Percentiles rank a stretch among this genome's conserved stretches.
Evolutionary conservation across 2,329 filamentous ascomycete species (phyloP).

Genomic region (Aspergillus glaucus): DNA sequence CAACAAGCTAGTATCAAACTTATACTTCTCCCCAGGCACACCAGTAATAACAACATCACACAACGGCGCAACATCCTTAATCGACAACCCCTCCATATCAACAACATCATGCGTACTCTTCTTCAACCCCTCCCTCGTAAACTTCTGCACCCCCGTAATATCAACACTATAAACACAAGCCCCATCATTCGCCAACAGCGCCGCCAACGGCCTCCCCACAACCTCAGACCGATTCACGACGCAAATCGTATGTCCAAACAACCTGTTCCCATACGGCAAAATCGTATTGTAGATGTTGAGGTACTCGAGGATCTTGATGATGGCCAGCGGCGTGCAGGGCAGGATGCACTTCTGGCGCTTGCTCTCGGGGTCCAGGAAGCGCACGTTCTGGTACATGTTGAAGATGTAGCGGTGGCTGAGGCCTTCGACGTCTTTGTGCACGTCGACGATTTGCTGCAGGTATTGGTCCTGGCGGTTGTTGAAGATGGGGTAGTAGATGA

Average conservation of each 20-base stretch:
- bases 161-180: constrained; percentile 94
- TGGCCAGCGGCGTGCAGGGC: constrained; percentile 89
- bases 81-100: constrained; percentile 70
- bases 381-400: constrained; percentile 99
- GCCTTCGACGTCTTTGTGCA: constrained; percentile 92
- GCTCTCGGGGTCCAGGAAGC: constrained; percentile 69
- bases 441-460: constrained; percentile 85
- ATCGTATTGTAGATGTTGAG: constrained; percentile 95
- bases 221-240: constrained; percentile 96
- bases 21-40: constrained; percentile 81
- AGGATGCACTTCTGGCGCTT: constrained; percentile 80
- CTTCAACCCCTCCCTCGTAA: constrained; percentile 82
- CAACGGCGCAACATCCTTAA: constrained; percentile 75
- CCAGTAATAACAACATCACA: constrained; percentile 95
- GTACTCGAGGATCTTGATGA: constrained; percentile 95
- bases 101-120: constrained; percentile 80
- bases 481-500: constrained; percentile 98
- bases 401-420: constrained; percentile 89
- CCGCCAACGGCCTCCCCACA: constrained; percentile 85
- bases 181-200: constrained; percentile 90
- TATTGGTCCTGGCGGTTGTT: constrained; percentile 86
- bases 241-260: constrained; percentile 90
- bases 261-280: constrained; percentile 81
- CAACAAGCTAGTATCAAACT: constrained; percentile 77
- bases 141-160: constrained; percentile 83